Evolutionary conservation across 192 early-diverging fungal species (phyloP), one percentile per base, ranked within the genome.

Genomic region (Funneliformis geosporum): DNA sequence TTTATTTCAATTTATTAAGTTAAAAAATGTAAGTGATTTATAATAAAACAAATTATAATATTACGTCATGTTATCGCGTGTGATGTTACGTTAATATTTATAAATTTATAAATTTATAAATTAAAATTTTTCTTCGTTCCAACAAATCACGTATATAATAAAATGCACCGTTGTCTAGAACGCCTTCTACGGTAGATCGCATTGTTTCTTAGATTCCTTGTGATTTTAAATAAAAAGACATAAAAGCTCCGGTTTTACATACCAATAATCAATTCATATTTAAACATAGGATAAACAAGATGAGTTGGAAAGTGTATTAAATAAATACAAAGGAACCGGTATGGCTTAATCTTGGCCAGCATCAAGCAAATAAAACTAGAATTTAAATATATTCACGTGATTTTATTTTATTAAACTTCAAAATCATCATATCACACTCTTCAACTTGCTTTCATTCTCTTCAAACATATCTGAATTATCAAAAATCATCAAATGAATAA

Each of bases 181-280:
- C n/a, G n/a, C n/a, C n/a, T n/a, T n/a, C n/a, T n/a, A n/a, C n/a
- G n/a, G n/a, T n/a, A n/a, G n/a, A n/a, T n/a, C n/a, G 18, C 14
- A 55, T 55, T 21, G n/a, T 55, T 55, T 21, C 5, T 55, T 64
- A 76, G 75, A 47, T 76, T 28, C 59, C 16, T 25, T 76, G 64
- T n/a, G 75, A 76, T 44, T 33, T 76, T n/a, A 39, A 64, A 64
- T 42, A 76, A 65, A 76, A 76, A 65, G 75, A 76, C 43, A 66
- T 76, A 43, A 39, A 65, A 6, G 60, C 8, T 27, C 60, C 86
- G 2, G 84, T 87, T 39, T 70, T 85, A 11, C 84, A 87, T 73
- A 27, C 85, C 65, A 85, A 85, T 33, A 75, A 79, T 38, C 60
- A 85, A 47, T 87, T 87, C 40, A 60, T 87, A 14, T 73, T 81